Conservation (phyloP, 2,329 filamentous ascomycete species). For the Pezicula radicicola region DNA sequence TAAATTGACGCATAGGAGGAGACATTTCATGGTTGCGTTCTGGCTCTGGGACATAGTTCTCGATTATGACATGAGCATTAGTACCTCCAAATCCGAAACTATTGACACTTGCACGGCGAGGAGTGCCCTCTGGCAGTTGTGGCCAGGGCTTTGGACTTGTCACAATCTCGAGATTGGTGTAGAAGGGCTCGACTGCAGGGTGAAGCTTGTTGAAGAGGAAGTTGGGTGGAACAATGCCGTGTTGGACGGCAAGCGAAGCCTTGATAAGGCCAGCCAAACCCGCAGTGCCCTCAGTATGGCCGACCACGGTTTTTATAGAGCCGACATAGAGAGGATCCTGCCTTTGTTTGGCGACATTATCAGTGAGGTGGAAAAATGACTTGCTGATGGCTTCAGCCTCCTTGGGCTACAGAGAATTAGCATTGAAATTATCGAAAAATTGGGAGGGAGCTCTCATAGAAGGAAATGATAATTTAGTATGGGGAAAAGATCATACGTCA, state of each 20-base stretch:
- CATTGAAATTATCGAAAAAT: no score
- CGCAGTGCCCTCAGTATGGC: no score
- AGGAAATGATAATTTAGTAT: no score
- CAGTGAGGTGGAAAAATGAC: no score
- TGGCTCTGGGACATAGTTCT: no score
- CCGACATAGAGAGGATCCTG: slow-evolving; percentile 16
- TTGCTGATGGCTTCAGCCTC: slow-evolving; percentile 15
- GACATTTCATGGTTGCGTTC: no score
- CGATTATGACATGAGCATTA: slow-evolving; percentile 32
- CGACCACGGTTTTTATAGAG: slow-evolving; percentile 22
- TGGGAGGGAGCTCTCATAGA: no score
- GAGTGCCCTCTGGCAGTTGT: no score
- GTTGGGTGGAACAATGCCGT: slow-evolving; percentile 25
- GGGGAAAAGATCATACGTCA: no score
- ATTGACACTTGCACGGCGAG: slow-evolving; percentile 21
- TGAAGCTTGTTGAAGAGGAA: slow-evolving; percentile 20
- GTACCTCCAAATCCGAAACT: slow-evolving; percentile 19
- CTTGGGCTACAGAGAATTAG: no score
- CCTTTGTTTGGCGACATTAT: no score
- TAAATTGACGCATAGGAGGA: no score
- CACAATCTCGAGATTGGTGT: slow-evolving; percentile 9
- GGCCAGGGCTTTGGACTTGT: slow-evolving; percentile 8
- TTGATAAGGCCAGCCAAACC: slow-evolving; percentile 27
- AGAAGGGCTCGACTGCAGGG: slow-evolving; percentile 18
- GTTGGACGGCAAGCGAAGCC: slow-evolving; percentile 21